These are phyloP conservation scores for Stagonosporopsis cucurbitacearum DNA, from an alignment of 2,329 filamentous ascomycete genomes.

Conservation along the genomic window DNA sequence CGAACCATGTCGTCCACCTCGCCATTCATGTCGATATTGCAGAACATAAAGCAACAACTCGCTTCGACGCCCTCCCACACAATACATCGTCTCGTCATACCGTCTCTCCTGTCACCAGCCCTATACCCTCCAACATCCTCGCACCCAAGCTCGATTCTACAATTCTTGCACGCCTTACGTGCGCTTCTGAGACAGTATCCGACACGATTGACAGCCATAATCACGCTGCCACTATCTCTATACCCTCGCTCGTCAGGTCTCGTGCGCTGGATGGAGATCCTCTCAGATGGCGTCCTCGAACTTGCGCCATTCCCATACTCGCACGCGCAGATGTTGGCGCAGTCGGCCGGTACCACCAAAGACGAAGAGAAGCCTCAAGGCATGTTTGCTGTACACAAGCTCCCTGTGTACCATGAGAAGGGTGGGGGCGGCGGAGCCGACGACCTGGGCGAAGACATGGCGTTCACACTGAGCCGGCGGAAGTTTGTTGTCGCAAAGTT, in stretches of 20 bases:
- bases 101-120: conserved; percentile 83
- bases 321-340: conserved; percentile 58
- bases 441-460: conserved; percentile 79
- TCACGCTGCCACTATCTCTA: conserved; percentile 80
- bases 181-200: conserved; percentile 74
- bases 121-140: conserved; percentile 74
- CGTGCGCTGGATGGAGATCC: conserved; percentile 82
- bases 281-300: conserved; percentile 87
- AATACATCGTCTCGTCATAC: conserved; percentile 84
- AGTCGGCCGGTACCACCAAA: conserved; percentile 58
- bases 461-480: conserved; percentile 84
- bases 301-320: conserved; percentile 74
- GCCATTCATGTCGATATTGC: conserved; percentile 71
- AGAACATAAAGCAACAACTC: conserved; percentile 63
- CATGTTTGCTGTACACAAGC: conserved; percentile 78
- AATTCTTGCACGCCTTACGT: conserved; percentile 80
- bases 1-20: conserved; percentile 61
- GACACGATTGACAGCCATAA: conserved; percentile 70
- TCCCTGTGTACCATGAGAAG: conserved; percentile 87
- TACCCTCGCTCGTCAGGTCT: conserved; percentile 78
- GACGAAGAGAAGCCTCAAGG: conserved; percentile 83
- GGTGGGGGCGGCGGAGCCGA: conserved; percentile 75
- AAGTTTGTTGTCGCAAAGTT: conserved; percentile 88
- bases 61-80: conserved; percentile 57
- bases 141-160: conserved; percentile 75